These are phyloP conservation scores for Lipomyces chichibuensis DNA, from an alignment of 805 yeast species.

Conservation along the genomic window DNA sequence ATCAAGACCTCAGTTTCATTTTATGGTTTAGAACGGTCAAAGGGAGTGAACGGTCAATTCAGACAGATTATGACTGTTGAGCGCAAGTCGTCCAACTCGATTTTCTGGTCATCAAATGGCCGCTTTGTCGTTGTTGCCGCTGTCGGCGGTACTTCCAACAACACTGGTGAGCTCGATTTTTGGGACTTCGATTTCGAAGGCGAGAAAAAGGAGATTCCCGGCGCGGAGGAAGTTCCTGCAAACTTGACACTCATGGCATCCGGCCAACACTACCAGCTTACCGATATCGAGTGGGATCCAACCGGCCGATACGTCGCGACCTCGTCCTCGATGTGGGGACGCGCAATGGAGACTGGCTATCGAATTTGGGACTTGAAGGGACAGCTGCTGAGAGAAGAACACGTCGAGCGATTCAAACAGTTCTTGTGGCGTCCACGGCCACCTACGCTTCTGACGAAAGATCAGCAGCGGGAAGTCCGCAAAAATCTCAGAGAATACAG, in stretches of 20 bases:
- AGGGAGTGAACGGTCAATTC: slow-evolving; percentile 60
- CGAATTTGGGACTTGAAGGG: slow-evolving; percentile 86
- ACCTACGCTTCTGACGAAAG: slow-evolving; percentile 67
- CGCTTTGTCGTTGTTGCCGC: slow-evolving; percentile 68
- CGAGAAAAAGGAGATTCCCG: slow-evolving; percentile 47
- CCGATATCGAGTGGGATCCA: slow-evolving; percentile 91
- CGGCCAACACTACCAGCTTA: slow-evolving; percentile 73
- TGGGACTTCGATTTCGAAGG: slow-evolving; percentile 86
- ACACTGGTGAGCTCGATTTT: slow-evolving; percentile 70
- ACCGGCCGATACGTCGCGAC: slow-evolving; percentile 88
- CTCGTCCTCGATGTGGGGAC: slow-evolving; percentile 86
- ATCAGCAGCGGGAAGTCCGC: slow-evolving; percentile 85
- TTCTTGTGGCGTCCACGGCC: slow-evolving; percentile 99
- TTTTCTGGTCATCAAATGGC: slow-evolving; percentile 91
- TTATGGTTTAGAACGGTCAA: slow-evolving; percentile 73
- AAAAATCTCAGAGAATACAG: slow-evolving; percentile 86
- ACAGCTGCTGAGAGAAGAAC: slow-evolving; percentile 69
- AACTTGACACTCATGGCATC: slow-evolving; percentile 64
- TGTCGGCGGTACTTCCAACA: slow-evolving; percentile 52
- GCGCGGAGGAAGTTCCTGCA: slow-evolving; percentile 56
- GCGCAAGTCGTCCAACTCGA: slow-evolving; percentile 68
- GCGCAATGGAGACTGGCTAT: slow-evolving; percentile 87
- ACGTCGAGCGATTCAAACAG: slow-evolving; percentile 79
- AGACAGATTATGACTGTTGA: slow-evolving; percentile 59
- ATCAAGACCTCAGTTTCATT: slow-evolving; percentile 70